Conservation (phyloP, 108 stramenopile genomes). For the Nannochloropsis salina region DNA sequence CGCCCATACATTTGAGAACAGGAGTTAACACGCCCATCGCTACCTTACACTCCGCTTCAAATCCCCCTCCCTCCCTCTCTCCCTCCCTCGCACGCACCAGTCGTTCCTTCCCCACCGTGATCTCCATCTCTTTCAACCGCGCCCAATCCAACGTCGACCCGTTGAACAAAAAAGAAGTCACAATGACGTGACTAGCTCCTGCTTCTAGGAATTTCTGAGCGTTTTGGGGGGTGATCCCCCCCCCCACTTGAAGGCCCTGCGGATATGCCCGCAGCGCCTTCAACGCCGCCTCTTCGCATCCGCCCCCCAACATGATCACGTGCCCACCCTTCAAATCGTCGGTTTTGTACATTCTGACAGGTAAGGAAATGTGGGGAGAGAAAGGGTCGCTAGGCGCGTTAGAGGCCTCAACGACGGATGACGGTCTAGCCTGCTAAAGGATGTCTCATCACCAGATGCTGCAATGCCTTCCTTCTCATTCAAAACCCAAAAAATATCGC, state of each 20-base stretch:
- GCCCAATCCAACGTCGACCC: conserved; percentile 72
- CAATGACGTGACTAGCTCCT: conserved; percentile 90
- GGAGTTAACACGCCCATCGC: no score
- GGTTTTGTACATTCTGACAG: conserved; percentile 65
- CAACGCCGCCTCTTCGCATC: conserved; percentile 74
- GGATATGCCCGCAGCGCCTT: conserved; percentile 75
- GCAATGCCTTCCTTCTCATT: not conserved
- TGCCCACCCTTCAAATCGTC: conserved; percentile 84
- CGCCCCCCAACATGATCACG: conserved; percentile 91
- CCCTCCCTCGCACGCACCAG: conserved; percentile 59
- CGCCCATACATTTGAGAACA: no score
- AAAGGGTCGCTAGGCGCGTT: not conserved
- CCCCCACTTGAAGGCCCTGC: conserved; percentile 84
- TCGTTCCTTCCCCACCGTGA: conserved; percentile 65
- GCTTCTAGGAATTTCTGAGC: conserved; percentile 72
- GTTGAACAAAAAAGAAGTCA: conserved; percentile 87
- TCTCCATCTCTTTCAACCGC: conserved; percentile 62
- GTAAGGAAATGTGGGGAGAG: not conserved
- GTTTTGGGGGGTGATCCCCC: conserved; percentile 77
- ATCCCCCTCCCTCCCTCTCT: no score
- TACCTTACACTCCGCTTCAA: no score
- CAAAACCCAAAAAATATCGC: not conserved
- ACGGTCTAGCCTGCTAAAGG: not conserved
- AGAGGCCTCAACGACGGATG: not conserved
- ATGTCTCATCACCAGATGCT: not conserved